Evolutionary conservation across 768 basidiomycete genomes (phyloP).

Genomic region (Suillus luteus): DNA sequence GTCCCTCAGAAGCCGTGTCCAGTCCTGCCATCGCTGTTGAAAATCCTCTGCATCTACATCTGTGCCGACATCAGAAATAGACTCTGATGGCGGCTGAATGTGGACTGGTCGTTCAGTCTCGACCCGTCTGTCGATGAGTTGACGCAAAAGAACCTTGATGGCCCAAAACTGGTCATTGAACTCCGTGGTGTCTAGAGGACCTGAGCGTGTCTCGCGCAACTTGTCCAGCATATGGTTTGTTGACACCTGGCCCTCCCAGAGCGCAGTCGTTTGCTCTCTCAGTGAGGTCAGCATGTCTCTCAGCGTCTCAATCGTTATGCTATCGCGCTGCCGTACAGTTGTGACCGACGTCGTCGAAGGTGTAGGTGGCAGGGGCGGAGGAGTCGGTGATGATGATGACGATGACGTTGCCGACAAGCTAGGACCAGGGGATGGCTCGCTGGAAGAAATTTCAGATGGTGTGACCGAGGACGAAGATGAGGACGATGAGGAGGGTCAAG

Average conservation of each 20-base stretch:
- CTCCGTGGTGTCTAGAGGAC: constrained; percentile 43
- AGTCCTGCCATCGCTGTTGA: constrained; percentile 14
- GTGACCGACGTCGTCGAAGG: constrained; percentile 39
- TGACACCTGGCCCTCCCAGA: constrained; percentile 63
- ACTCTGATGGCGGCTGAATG: constrained; percentile 24
- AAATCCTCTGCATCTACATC: constrained; percentile 24
- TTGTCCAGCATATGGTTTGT: constrained; percentile 65
- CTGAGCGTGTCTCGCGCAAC: constrained; percentile 50
- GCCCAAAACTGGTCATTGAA: constrained; percentile 31
- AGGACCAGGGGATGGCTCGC: constrained; percentile 36
- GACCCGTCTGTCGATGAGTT: constrained; percentile 14
- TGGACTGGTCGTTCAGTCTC: constrained; percentile 16
- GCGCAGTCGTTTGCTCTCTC: constrained; percentile 55
- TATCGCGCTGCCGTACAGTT: constrained; percentile 39
- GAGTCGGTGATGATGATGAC: constrained; percentile 36
- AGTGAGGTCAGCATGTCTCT: constrained; percentile 58
- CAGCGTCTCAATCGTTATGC: constrained; percentile 44
- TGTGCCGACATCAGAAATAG: constrained; percentile 31
- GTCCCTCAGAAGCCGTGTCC: constrained; percentile 30
- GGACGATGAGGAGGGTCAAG: constrained; percentile 41
- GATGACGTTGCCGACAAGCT: constrained; percentile 43
- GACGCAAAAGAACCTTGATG: constrained; percentile 28
- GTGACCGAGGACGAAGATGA: constrained; percentile 33
- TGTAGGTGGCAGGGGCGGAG: constrained; percentile 39
- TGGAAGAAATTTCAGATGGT: constrained; percentile 36